Evolutionary conservation across 352 stramenopile genomes (phyloP), one percentile per base, ranked within the genome.

Genomic region (Phytopythium oedochilum): DNA sequence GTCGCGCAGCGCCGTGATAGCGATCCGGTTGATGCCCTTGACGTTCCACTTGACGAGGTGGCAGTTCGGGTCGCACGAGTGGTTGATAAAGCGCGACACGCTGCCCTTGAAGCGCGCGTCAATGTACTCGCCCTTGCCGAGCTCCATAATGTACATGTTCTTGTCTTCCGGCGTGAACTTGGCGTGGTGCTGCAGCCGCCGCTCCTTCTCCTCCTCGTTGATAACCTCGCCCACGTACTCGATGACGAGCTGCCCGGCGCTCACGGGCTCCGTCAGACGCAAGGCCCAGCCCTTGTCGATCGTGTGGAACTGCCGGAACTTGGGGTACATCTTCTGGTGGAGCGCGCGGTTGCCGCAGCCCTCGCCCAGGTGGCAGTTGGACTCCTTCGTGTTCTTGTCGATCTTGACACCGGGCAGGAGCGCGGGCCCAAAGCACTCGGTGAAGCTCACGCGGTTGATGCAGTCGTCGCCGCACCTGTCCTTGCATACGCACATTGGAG

Each of bases 61-160:
- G 66, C 94, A 98, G 66, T 98, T 99, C 0, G 96, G 96, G 31
- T 98, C 86, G 61, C 95, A 99, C 12, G 88, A 97, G 71, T 99
- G 96, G 69, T 99, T 98, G 67, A 98, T 98, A 70, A 98, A 98
- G 25, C 96, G 87, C 22, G 95, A 98, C 25, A 97, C 84, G 53
- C 92, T 96, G 20, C 96, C 96, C 59, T 96, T 89, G 59, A 93
- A 86, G 6, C 92, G 83, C 22, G 96, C 96, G 70, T 99, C 96
- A 39, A 99, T 97, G 72, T 96, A 98, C 69, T 89, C 91, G 39
- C 89, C 86, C 50, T 96, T 91, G 28, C 75, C 83, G 14, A 98
- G 70, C 57, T 92, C 77, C 94, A 98, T 98, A 53, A 98, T 87
- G 70, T 98, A 98, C 85, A 97, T 98, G 66, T 98, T 98, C 55